phyloP scores from a whole-genome alignment of 305 asterid genomes.

The Fraxinus xanthoxyloides region DNA sequence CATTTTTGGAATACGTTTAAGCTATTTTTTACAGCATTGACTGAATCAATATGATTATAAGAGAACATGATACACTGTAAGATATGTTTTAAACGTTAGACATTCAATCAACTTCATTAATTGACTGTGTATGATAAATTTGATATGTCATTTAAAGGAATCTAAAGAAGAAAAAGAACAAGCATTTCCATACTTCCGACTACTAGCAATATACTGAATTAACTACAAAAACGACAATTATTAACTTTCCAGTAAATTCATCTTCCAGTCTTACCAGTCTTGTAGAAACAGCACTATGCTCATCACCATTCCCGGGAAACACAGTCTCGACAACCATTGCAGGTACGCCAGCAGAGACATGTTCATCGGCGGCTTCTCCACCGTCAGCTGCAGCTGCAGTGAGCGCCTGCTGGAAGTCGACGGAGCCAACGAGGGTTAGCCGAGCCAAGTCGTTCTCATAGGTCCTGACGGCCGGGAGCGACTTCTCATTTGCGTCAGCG shows the following conservation, averaged over 20 bases:
- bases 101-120: background rate
- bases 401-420: conserved; percentile 69
- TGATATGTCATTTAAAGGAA: background rate
- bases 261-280: conserved; percentile 55
- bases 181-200: background rate
- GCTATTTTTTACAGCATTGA: background rate
- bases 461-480: conserved; percentile 63
- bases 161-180: background rate
- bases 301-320: conserved; percentile 54
- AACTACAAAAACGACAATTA: background rate
- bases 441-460: conserved; percentile 74
- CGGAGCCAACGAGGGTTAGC: conserved; percentile 68
- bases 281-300: conserved; percentile 65
- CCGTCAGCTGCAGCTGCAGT: conserved; percentile 95
- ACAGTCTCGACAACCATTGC: conserved; percentile 84
- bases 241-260: background rate
- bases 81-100: background rate
- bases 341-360: conserved; percentile 44
- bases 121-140: background rate
- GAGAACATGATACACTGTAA: background rate
- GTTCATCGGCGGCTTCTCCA: conserved; percentile 71
- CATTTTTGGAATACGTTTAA: background rate
- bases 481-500: conserved; percentile 32
- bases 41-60: background rate
- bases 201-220: background rate